Base-by-base conservation (phyloP, 2,329 filamentous ascomycete species). In the Microcera coccophila region DNA sequence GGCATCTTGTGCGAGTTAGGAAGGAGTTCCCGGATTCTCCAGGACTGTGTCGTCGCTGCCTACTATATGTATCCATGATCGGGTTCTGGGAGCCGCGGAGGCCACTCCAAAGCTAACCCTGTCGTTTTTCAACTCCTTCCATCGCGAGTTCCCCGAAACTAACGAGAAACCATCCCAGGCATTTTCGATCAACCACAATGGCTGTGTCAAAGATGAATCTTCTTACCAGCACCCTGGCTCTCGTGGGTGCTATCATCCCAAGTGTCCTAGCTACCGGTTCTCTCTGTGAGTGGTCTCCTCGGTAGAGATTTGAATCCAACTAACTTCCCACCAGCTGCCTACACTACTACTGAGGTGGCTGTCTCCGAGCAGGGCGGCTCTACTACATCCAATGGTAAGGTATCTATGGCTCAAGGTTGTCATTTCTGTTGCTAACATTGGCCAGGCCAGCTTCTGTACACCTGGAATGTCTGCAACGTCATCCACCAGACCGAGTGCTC, bases 381-480 rank as follows among this genome's bases (percentile, higher is more conserved):
- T 36, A 54, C 55, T 26, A 26, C 22, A 7, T 26, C 22, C 7
- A 12, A 26, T 26, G 22, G 22, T 26, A 26, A 26, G 22, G 7
- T 12, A 26, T 12, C 12, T 12, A 7, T 26, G 12, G 7, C 12
- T 26, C 22, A 12, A 26, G 12, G 22, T 26, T 26, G 12, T 7
- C 16, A 19, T 16, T 15, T 10, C 3, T 36, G 2, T 10, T 9
- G 16, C 44, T 35, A 31, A 39, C 7, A 34, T n/a, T 7, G 17
- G 15, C 1, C 33, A 68, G 64, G 64, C 3, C 49, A 53, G 17
- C 39, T 63, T 21, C 47, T 68, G 33, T 62, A 63, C 49, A 60
- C 63, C 20, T 58, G 66, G 50, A 67, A 65, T 52, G 49, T 64
- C 41, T 69, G 66, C 58, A 60, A 58, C 47, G 45, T 68, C 38